phyloP scores from a whole-genome alignment of 495 filamentous ascomycete genomes.

The Astrocystis sublimbata region DNA sequence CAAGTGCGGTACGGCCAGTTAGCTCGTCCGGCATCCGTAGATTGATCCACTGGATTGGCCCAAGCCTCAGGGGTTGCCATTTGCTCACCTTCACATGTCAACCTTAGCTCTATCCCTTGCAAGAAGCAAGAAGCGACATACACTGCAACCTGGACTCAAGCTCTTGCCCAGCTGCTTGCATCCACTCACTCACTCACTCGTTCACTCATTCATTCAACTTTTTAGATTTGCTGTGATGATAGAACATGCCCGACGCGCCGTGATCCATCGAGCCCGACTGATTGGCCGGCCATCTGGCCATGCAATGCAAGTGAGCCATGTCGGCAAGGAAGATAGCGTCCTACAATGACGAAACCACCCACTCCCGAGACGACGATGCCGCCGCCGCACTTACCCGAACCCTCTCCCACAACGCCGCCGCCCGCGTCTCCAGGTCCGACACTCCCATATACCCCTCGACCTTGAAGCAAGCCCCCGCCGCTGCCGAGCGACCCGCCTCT shows the following conservation, averaged over 20 bases:
- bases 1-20: too few species aligned
- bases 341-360: slow-evolving; percentile 23
- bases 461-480: slow-evolving; percentile 18
- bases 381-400: not conserved
- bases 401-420: slow-evolving; percentile 15
- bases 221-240: not conserved
- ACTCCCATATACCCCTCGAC: slow-evolving; percentile 18
- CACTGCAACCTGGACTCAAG: not conserved
- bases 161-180: too few species aligned
- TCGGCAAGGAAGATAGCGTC: slow-evolving; percentile 31
- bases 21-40: too few species aligned
- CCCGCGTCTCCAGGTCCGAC: slow-evolving; percentile 16
- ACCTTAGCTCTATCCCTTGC: not conserved
- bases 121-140: too few species aligned
- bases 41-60: too few species aligned
- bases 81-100: slow-evolving; percentile 7
- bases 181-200: too few species aligned
- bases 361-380: slow-evolving; percentile 17
- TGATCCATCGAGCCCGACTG: slow-evolving; percentile 21
- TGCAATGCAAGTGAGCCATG: slow-evolving; percentile 28
- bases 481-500: slow-evolving; percentile 13
- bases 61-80: too few species aligned
- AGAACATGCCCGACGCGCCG: slow-evolving; percentile 23
- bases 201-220: too few species aligned
- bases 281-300: not conserved